Evolutionary conservation across 768 basidiomycete species (phyloP).

Genomic region (Tephrocybe sp.): DNA sequence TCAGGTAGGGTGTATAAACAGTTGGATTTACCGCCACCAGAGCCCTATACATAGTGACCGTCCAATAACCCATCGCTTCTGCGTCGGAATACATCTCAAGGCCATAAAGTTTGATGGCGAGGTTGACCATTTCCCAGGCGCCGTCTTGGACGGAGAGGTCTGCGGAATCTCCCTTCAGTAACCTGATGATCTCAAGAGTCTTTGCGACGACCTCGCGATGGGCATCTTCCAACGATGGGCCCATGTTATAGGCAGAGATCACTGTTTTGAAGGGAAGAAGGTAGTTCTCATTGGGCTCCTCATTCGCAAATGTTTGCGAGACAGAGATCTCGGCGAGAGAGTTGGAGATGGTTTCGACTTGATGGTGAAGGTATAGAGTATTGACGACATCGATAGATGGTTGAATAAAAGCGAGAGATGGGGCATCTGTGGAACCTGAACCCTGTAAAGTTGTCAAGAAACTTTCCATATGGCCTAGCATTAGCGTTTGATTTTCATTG

Average conservation of each 20-base stretch:
- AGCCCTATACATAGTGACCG: constrained; percentile 14
- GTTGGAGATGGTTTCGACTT: constrained; percentile 12
- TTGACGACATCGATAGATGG: constrained; percentile 7
- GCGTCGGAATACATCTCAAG: constrained; percentile 19
- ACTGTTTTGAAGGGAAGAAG: constrained; percentile 10
- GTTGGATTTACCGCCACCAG: constrained; percentile 5
- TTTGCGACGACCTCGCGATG: constrained; percentile 12
- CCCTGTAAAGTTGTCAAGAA: constrained; percentile 8
- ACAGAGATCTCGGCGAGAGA: constrained; percentile 10
- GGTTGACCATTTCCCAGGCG: constrained; percentile 18
- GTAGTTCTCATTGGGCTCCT: constrained; percentile 8
- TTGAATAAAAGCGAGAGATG: background rate
- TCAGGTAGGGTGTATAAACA: constrained; percentile 13
- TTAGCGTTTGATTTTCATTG: constrained; percentile 8
- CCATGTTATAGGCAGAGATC: background rate
- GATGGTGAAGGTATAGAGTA: constrained; percentile 14
- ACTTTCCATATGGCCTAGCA: constrained; percentile 9
- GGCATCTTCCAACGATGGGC: background rate
- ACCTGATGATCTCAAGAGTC: constrained; percentile 8
- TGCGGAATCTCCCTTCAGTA: constrained; percentile 7
- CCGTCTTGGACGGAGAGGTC: constrained; percentile 15
- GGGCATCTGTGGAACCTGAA: background rate
- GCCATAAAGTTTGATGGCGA: constrained; percentile 9
- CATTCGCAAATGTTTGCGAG: constrained; percentile 5
- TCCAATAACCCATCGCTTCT: constrained; percentile 13